A percentile compares a stretch with the other conserved stretches of the same genome.
Conservation (phyloP, 768 basidiomycete species). For the Imleria badia region DNA sequence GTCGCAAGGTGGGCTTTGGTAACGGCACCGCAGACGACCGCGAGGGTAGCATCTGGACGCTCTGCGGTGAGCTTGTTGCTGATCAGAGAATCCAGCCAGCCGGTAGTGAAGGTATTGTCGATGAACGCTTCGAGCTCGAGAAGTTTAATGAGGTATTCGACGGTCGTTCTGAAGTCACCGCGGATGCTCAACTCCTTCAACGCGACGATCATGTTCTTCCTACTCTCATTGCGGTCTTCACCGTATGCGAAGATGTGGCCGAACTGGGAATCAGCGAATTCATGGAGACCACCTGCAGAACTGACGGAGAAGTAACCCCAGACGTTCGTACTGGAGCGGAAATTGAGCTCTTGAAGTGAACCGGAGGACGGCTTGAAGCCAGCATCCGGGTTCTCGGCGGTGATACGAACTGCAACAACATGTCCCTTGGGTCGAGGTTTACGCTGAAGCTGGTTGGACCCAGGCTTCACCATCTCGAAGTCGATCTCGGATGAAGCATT, state of each 20-base stretch:
- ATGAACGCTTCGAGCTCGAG: conserved; percentile 95
- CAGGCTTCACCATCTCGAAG: conserved; percentile 92
- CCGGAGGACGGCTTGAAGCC: conserved; percentile 99
- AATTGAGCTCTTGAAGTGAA: conserved; percentile 96
- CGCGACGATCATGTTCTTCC: conserved; percentile 99
- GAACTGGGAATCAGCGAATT: conserved; percentile 99
- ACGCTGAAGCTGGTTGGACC: conserved; percentile 83
- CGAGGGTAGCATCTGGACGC: conserved; percentile 87
- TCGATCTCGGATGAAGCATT: conserved; percentile 91
- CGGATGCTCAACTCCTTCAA: conserved; percentile 98
- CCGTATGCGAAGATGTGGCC: conserved; percentile 99
- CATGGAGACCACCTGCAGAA: conserved; percentile 94
- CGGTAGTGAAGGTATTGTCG: conserved; percentile 97
- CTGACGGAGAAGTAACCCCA: conserved; percentile 99
- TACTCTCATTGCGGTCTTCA: conserved; percentile 88
- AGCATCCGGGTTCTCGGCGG: conserved; percentile 98
- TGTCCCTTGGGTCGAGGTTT: conserved; percentile 97
- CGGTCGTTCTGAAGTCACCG: conserved; percentile 97
- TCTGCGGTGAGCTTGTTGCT: conserved; percentile 97
- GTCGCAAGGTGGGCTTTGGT: conserved; percentile 91
- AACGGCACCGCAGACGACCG: conserved; percentile 95
- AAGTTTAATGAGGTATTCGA: conserved; percentile 98
- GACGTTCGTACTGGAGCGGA: conserved; percentile 98
- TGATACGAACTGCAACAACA: conserved; percentile 98
- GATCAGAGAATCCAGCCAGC: conserved; percentile 97